These are phyloP conservation scores for Malassezia brasiliensis DNA, from an alignment of 1,284 basidiomycete genomes.

Conservation along the genomic window DNA sequence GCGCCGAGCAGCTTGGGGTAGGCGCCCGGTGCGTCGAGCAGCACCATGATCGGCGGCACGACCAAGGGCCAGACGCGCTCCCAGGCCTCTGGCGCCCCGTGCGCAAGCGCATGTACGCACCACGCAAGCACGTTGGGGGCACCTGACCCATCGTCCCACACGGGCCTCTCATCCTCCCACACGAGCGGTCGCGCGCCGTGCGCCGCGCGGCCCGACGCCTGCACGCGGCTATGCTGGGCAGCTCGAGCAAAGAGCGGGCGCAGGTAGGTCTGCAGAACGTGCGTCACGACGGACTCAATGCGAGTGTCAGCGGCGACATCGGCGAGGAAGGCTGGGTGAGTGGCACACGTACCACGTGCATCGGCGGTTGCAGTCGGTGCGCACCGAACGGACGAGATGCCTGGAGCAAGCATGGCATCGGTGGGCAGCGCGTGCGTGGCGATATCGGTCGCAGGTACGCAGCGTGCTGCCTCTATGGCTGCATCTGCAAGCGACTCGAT, in stretches of 20 bases:
- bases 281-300: neutral
- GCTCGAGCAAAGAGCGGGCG: conserved; percentile 6
- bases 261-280: conserved; percentile 6
- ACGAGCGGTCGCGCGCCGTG: neutral
- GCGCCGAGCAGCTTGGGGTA: conserved; percentile 10
- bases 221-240: neutral
- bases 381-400: neutral
- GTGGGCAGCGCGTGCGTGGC: neutral
- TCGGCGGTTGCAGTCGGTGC: neutral
- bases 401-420: neutral
- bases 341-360: neutral
- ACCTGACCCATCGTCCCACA: conserved; percentile 2
- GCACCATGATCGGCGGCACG: conserved; percentile 12
- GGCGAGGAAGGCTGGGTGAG: neutral
- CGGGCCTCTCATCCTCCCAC: neutral
- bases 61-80: conserved; percentile 9
- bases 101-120: conserved; percentile 1
- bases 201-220: conserved; percentile 2
- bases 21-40: conserved; percentile 7
- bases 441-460: neutral
- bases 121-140: conserved; percentile 11
- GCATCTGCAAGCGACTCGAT: neutral
- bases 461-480: neutral
- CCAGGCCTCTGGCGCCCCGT: neutral
- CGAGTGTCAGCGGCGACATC: no score